Percentiles rank a stretch among this genome's conserved stretches.
Conservation (phyloP, 2,329 filamentous ascomycete species). For the Pyrenophora tritici-repentis region DNA sequence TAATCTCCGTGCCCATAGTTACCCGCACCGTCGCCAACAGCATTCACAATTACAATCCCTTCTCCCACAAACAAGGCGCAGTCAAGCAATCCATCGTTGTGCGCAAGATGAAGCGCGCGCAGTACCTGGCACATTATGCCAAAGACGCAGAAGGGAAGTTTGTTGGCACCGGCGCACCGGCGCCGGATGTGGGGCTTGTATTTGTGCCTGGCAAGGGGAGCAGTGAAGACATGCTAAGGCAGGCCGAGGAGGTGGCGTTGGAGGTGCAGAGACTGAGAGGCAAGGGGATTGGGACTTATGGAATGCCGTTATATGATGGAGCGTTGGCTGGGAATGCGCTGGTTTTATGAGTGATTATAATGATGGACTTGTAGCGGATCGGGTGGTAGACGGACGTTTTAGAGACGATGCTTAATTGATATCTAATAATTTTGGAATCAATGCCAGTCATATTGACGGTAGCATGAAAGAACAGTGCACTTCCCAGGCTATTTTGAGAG, state of each 20-base stretch:
- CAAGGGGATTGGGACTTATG: slow-evolving; percentile 16
- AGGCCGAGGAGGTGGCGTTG: slow-evolving; percentile 35
- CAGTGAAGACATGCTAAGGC: slow-evolving; percentile 32
- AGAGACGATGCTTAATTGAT: too few relatives aligned
- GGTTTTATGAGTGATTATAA: neutral
- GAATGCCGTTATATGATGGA: neutral
- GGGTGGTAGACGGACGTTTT: too few relatives aligned
- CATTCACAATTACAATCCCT: slow-evolving; percentile 21
- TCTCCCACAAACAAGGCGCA: slow-evolving; percentile 14
- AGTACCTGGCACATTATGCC: slow-evolving; percentile 37
- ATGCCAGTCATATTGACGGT: too few relatives aligned
- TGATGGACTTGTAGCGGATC: too few relatives aligned
- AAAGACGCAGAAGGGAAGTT: slow-evolving; percentile 38
- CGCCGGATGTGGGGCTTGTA: slow-evolving; percentile 32
- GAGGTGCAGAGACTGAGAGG: slow-evolving; percentile 20
- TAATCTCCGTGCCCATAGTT: slow-evolving; percentile 20
- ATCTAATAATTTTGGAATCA: too few relatives aligned
- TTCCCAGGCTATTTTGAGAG: too few relatives aligned
- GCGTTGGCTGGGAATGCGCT: too few relatives aligned
- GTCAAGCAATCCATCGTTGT: slow-evolving; percentile 5
- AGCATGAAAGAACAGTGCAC: too few relatives aligned
- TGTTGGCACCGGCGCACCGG: slow-evolving; percentile 28
- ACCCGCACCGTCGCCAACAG: slow-evolving; percentile 8
- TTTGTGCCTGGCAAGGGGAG: slow-evolving; percentile 39
- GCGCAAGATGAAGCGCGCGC: slow-evolving; percentile 27